Evolutionary conservation across 208 protist genomes (phyloP).

Genomic region (Herpetomonas samuelpessoai): DNA sequence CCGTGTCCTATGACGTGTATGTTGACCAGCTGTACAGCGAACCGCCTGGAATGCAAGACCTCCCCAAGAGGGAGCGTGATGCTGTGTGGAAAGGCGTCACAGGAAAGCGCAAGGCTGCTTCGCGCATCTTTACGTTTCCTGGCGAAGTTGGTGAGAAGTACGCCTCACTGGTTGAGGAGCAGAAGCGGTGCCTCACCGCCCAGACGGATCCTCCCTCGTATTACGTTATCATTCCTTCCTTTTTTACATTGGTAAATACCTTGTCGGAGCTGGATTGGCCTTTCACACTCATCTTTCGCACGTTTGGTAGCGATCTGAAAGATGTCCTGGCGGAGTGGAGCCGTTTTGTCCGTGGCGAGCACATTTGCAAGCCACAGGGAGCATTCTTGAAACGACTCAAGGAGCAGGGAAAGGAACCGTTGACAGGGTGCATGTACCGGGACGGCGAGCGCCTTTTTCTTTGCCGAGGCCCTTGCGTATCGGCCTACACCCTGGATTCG

Average conservation of each 20-base stretch:
- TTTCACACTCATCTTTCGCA: conserved; percentile 88
- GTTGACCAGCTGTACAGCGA: conserved; percentile 56
- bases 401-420: conserved; percentile 34
- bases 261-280: conserved; percentile 74
- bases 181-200: conserved; percentile 38
- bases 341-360: conserved; percentile 65
- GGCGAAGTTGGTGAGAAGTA: conserved; percentile 60
- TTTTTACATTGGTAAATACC: conserved; percentile 81
- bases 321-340: conserved; percentile 78
- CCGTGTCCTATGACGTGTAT: conserved; percentile 68
- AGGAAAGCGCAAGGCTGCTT: conserved; percentile 32
- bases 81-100: conserved; percentile 65
- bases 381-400: conserved; percentile 39
- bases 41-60: conserved; percentile 64
- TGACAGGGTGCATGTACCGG: conserved; percentile 70
- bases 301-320: conserved; percentile 80
- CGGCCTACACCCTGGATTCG: conserved; percentile 29
- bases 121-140: conserved; percentile 60
- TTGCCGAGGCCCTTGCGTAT: conserved; percentile 57
- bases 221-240: conserved; percentile 75
- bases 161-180: conserved; percentile 63
- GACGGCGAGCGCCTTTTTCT: conserved; percentile 60
- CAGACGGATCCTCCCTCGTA: conserved; percentile 14
- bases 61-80: conserved; percentile 46
- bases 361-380: conserved; percentile 62